Evolutionary conservation across 768 basidiomycete species (phyloP), one percentile per base, ranked within the genome.

Genomic region (Pseudohyphozyma bogoriensis): DNA sequence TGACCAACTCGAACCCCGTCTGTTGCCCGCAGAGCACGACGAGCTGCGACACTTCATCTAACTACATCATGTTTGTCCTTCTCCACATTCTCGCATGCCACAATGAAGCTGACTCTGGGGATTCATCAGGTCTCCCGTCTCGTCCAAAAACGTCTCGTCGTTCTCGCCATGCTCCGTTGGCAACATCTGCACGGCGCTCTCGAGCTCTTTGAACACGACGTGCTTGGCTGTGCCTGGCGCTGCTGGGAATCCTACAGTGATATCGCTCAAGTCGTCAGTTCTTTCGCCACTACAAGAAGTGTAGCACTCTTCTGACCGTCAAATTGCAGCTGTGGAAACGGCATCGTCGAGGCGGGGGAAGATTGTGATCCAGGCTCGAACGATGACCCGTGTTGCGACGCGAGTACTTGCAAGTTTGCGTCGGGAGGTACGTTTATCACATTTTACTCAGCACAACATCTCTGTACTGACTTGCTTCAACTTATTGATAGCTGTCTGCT

Each of bases 401-500:
- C 80, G 5, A 67, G 75, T 26, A 85, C 83, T 13, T 89, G 86
- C 78, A 86, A 53, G 51, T 65, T 70, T 78, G 80, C 71, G 51
- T 64, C 73, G 29, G 81, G 81, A 33, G n/a, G n/a, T n/a, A n/a
- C n/a, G n/a, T n/a, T n/a, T n/a, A n/a, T n/a, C n/a, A n/a, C n/a
- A n/a, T n/a, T n/a, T n/a, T n/a, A n/a, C n/a, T n/a, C n/a, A n/a
- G n/a, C n/a, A n/a, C n/a, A n/a, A n/a, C n/a, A n/a, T n/a, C n/a
- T n/a, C n/a, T n/a, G n/a, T n/a, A n/a, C n/a, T n/a, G n/a, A n/a
- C n/a, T n/a, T n/a, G n/a, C n/a, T n/a, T n/a, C n/a, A n/a, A n/a
- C n/a, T n/a, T n/a, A n/a, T n/a, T n/a, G n/a, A n/a, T n/a, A n/a
- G 84, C 89, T 4, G 79, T 83, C 4, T 93, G 89, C 72, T 88